Evolutionary conservation across 129 eudicot genomes (phyloP).

Genomic region (Flaveria bidentis): DNA sequence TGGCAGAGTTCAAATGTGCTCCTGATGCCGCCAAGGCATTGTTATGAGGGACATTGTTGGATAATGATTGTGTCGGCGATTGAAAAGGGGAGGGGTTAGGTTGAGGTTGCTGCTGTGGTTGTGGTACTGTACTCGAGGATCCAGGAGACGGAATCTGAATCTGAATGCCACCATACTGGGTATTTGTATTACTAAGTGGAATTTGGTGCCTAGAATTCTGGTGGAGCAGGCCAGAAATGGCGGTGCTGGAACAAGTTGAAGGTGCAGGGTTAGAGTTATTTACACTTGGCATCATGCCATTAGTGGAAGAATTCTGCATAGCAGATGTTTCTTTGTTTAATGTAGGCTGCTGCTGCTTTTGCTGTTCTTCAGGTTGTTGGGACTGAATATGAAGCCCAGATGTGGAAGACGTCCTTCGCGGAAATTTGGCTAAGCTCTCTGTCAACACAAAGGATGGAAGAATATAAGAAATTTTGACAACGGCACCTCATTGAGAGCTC

Average conservation of each 20-base stretch:
- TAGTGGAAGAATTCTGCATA: constrained; percentile 56
- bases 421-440: constrained; percentile 95
- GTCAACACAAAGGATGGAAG: constrained; percentile 23
- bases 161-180: constrained; percentile 53
- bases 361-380: constrained; percentile 70
- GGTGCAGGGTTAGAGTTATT: constrained; percentile 56
- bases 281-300: constrained; percentile 54
- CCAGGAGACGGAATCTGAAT: constrained; percentile 69
- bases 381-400: constrained; percentile 57
- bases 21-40: constrained; percentile 43
- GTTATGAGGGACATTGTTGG: constrained; percentile 64
- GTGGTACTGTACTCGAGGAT: constrained; percentile 55
- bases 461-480: constrained; percentile 1
- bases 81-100: constrained; percentile 69
- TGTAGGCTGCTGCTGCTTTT: constrained; percentile 47
- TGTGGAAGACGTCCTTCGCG: constrained; percentile 65
- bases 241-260: constrained; percentile 49
- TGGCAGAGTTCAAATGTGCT: constrained; percentile 54
- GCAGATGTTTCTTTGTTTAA: constrained; percentile 57
- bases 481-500: background rate
- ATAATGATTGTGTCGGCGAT: constrained; percentile 66
- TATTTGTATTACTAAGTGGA: constrained; percentile 48
- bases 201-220: constrained; percentile 89
- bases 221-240: constrained; percentile 71
- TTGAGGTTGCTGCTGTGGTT: constrained; percentile 39